Evolutionary conservation across 257 asterid genomes (phyloP).

Genomic region (Linderniella brevidens): DNA sequence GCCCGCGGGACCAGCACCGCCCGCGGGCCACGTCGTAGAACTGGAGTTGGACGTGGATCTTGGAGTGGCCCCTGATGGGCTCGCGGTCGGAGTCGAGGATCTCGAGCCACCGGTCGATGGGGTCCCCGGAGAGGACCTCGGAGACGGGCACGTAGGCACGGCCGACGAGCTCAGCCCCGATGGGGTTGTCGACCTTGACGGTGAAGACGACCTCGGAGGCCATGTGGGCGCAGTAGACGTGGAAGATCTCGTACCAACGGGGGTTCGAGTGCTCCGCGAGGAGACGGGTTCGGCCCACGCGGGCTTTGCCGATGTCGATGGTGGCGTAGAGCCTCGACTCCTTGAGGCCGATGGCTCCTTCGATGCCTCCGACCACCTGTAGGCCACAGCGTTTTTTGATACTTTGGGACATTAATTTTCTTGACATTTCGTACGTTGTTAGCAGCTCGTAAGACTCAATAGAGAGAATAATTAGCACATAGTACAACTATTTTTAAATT

Average conservation of each 20-base stretch:
- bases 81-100: slow-evolving; percentile 13
- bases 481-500: too few species aligned
- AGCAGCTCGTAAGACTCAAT: too few species aligned
- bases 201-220: slow-evolving; percentile 26
- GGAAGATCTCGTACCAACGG: slow-evolving; percentile 32
- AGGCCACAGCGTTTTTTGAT: background rate
- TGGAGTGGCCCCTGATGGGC: slow-evolving; percentile 22
- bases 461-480: too few species aligned
- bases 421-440: too few species aligned
- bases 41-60: slow-evolving; percentile 30
- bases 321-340: slow-evolving; percentile 42
- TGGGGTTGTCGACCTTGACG: slow-evolving; percentile 21
- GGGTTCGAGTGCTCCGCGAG: slow-evolving; percentile 18
- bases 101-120: slow-evolving; percentile 24
- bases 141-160: slow-evolving; percentile 20
- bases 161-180: slow-evolving; percentile 29
- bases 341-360: slow-evolving; percentile 26
- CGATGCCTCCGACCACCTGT: slow-evolving; percentile 43
- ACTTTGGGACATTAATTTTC: too few species aligned
- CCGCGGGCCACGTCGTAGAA: slow-evolving; percentile 27
- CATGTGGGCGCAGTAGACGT: slow-evolving; percentile 37
- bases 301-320: slow-evolving; percentile 36
- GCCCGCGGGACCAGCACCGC: slow-evolving; percentile 24
- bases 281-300: slow-evolving; percentile 42
- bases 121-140: slow-evolving; percentile 17